These are phyloP conservation scores for Moesziomyces globuligerus DNA, from an alignment of 1,284 basidiomycete species.

Conservation along the genomic window DNA sequence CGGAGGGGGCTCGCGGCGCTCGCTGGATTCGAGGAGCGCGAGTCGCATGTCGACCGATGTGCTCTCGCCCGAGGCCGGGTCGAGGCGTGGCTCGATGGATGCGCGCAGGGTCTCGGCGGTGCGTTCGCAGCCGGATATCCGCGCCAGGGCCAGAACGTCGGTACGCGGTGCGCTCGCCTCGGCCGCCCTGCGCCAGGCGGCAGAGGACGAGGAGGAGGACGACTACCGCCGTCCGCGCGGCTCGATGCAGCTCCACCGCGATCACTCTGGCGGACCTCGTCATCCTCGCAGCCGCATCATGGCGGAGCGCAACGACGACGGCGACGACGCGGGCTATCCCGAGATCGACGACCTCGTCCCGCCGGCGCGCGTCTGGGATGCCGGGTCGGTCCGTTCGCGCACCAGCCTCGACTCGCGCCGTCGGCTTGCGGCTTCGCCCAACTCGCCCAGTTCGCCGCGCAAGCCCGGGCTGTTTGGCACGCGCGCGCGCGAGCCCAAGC, in stretches of 20 bases:
- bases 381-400: conserved; percentile 13
- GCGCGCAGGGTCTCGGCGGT: conserved; percentile 11
- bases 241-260: conserved; percentile 11
- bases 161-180: conserved; percentile 25
- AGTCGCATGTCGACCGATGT: conserved; percentile 4
- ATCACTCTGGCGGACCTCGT: neutral
- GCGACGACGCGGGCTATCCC: conserved; percentile 24
- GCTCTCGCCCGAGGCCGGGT: conserved; percentile 13
- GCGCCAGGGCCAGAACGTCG: conserved; percentile 4
- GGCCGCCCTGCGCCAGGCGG: conserved; percentile 7
- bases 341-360: conserved; percentile 43
- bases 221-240: conserved; percentile 1
- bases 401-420: conserved; percentile 19
- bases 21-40: conserved; percentile 19
- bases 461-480: conserved; percentile 9
- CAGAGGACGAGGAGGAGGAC: conserved; percentile 7
- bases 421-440: neutral
- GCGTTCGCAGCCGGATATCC: conserved; percentile 26
- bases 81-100: conserved; percentile 29
- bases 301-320: neutral
- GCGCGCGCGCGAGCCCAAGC: neutral
- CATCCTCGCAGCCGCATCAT: conserved; percentile 13
- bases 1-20: conserved; percentile 3
- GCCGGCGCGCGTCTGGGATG: conserved; percentile 21
- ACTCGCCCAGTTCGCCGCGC: conserved; percentile 1